phyloP scores from a whole-genome alignment of 306 rosid genomes.

The Quercus suber region DNA sequence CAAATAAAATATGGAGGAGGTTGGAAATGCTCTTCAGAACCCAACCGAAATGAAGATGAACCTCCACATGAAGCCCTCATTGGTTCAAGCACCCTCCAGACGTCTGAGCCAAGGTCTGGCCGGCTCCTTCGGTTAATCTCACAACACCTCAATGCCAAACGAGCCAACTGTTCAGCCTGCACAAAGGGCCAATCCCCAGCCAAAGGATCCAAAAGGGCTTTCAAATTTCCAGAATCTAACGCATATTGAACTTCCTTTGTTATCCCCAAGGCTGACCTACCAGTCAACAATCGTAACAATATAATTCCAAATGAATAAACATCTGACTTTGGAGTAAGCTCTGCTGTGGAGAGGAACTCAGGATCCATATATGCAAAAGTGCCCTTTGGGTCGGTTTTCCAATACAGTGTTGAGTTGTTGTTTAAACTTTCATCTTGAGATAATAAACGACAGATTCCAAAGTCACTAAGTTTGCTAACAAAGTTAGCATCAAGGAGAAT shows the following conservation, averaged over 20 bases:
- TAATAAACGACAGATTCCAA: conserved; percentile 44
- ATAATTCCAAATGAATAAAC: conserved; percentile 58
- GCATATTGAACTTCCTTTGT: conserved; percentile 38
- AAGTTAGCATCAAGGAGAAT: conserved; percentile 46
- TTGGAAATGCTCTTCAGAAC: conserved; percentile 42
- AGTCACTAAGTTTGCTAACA: conserved; percentile 55
- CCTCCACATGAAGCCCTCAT: conserved; percentile 52
- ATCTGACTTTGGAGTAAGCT: conserved; percentile 53
- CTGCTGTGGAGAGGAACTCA: conserved; percentile 45
- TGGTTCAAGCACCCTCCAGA: conserved; percentile 59
- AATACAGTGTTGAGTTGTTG: conserved; percentile 30
- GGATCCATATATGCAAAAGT: conserved; percentile 56
- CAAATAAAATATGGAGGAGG: conserved; percentile 56
- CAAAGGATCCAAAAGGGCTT: conserved; percentile 43
- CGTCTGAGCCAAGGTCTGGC: conserved; percentile 50
- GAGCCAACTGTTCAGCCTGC: conserved; percentile 52
- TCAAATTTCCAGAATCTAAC: conserved; percentile 38
- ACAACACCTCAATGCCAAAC: conserved; percentile 51
- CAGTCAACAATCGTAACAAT: conserved; percentile 41
- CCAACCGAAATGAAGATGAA: conserved; percentile 40
- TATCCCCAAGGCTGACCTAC: conserved; percentile 44
- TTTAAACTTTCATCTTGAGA: conserved; percentile 24
- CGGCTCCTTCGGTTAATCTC: conserved; percentile 42
- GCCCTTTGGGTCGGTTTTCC: conserved; percentile 45
- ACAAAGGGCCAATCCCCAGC: conserved; percentile 64